These are phyloP conservation scores for Fonsecaea multimorphosa DNA, from an alignment of 2,329 filamentous ascomycete genomes.

Conservation along the genomic window DNA sequence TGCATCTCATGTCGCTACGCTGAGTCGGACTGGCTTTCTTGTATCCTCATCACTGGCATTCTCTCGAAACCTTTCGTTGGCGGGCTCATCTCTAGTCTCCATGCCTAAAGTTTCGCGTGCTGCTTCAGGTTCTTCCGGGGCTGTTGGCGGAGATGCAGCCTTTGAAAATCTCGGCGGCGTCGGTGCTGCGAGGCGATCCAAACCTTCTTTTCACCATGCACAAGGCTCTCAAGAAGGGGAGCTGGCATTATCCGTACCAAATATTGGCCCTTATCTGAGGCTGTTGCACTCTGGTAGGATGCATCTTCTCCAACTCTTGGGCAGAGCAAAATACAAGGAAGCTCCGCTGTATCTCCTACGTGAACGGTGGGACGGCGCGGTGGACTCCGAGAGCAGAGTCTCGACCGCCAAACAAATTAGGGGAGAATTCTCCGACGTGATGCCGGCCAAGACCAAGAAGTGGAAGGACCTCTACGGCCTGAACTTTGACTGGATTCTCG, in stretches of 20 bases:
- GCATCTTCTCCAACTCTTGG: constrained; percentile 61
- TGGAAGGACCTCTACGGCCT: constrained; percentile 67
- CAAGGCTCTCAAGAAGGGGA: constrained; percentile 30
- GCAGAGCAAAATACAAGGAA: constrained; percentile 58
- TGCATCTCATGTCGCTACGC: constrained; percentile 53
- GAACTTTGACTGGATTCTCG: constrained; percentile 65
- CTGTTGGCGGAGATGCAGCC: constrained; percentile 40
- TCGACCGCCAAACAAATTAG: constrained; percentile 59
- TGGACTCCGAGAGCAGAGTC: constrained; percentile 53
- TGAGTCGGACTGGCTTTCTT: constrained; percentile 62
- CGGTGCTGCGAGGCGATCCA: constrained; percentile 31
- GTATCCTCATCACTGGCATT: constrained; percentile 52
- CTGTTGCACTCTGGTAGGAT: constrained; percentile 61
- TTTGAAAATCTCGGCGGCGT: constrained; percentile 40
- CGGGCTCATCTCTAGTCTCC: constrained; percentile 33
- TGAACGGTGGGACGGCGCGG: constrained; percentile 69
- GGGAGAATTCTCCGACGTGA: constrained; percentile 61
- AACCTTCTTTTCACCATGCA: constrained; percentile 11
- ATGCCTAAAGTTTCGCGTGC: constrained; percentile 37
- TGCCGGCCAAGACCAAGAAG: constrained; percentile 67
- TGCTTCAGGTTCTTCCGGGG: constrained; percentile 49
- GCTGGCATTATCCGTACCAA: constrained; percentile 63
- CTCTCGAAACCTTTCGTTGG: constrained; percentile 28
- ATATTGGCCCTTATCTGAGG: constrained; percentile 65
- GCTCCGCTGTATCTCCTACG: constrained; percentile 60